Base-by-base conservation (phyloP, 306 rosid species). In the Sicyos baderoa region DNA sequence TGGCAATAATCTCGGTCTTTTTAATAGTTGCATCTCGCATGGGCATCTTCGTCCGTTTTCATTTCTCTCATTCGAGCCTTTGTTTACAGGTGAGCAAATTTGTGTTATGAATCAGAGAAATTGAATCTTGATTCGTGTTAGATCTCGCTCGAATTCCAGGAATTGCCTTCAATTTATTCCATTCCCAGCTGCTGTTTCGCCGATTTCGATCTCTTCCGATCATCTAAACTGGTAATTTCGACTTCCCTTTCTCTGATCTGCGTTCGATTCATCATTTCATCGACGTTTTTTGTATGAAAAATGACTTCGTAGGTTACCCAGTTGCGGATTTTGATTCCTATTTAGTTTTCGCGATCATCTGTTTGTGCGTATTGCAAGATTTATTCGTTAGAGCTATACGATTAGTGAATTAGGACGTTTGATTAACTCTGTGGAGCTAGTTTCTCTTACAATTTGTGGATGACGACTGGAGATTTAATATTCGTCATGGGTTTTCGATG, bases 11-110 rank as follows among this genome's bases (percentile, higher is more conserved):
- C 9, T 44, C 57, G 45, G 75, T 67, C 42, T 23, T 57, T 55
- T 55, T 72, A 27, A 72, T 23, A 25, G 68, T 13, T 42, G 75
- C 75, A 49, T 49, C 53, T 49, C 53, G 53, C 53, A 44, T 57
- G 68, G 22, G 55, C 13, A 7, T 18, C 18, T 0, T 47, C 15
- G 48, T 47, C 37, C 51, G 75, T 72, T 48, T 18, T 25, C 57
- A 40, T 48, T 42, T 58, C 45, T 22, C 65, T 57, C 68, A 56
- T 72, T 57, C 42, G 9, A 56, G 51, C 18, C 27, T 59, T 56
- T 29, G 27, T 57, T 18, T 57, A n/a, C n/a, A n/a, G n/a, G 47
- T 15, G 56, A 56, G 40, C 25, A 23, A 35, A 57, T 45, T 18
- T 42, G 35, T 68, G 29, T 57, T 5, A 23, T 25, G 22, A 57